Evolutionary conservation across 2,329 filamentous ascomycete species (phyloP), one percentile per base, ranked within the genome.

Genomic region (Stachybotrys elegans): DNA sequence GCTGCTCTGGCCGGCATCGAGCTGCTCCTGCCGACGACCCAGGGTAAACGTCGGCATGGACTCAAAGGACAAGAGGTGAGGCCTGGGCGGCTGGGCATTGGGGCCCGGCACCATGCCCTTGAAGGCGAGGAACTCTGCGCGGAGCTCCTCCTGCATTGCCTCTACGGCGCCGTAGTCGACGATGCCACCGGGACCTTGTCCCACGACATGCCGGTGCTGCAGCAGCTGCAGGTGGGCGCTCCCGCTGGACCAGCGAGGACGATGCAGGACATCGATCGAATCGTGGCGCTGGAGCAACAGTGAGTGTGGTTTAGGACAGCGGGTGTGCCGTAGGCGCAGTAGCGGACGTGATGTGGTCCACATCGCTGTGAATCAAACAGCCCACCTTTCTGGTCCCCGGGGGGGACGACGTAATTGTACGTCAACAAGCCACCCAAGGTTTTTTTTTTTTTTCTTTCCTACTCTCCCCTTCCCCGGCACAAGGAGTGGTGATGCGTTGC

Each of bases 41-140:
- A 91, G 86, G 13, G 92, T 96, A 67, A 93, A 96, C 38, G 90
- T 88, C 2, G 91, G 89, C 25, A 76, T 69, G 39, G 90, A 86
- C 43, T 88, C 83, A 65, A 95, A 93, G 51, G 88, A 90, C 50
- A 97, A 73, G 51, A 97, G 73, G 23, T 79, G 81, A 21, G 89
- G 87, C 13, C 72, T 69, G 1, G 85, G 85, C 8, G 75, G 63
- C 5, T 67, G 51, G 2, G 62, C 3, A 12, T 41, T 36, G 17
- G 35, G 21, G n/a, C 37, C 41, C 19, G 51, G 27, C 23, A 49
- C 41, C 38, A 55, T 44, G 46, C 50, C 52, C 40, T 67, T 69
- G 59, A 62, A 67, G n/a, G 51, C 48, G 21, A 70, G 56, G 29
- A 68, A 57, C 2, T 23, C 41, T 14, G 56, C 51, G 25, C 67